Evolutionary conservation across 2,329 filamentous ascomycete species (phyloP), one percentile per base, ranked within the genome.

Genomic region (Bretziella fagacearum): DNA sequence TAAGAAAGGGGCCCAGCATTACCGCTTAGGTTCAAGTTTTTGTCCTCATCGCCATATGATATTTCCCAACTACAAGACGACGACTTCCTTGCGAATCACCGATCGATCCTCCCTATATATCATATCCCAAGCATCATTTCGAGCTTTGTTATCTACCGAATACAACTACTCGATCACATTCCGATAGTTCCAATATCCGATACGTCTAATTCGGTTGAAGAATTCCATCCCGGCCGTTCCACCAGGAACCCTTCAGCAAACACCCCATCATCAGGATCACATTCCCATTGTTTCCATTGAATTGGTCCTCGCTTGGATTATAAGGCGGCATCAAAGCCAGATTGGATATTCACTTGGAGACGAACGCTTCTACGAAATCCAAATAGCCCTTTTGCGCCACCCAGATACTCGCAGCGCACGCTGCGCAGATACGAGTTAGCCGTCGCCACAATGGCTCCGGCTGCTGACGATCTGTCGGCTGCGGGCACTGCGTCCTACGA

Each of bases 401-500:
- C 11, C 7, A 33, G 5, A 33, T 17, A 33, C n/a, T 33, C 18
- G 30, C 13, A 17, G 17, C 3, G 15, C 26, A 10, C 25, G 17
- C 26, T 20, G 40, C 40, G 26, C 26, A 29, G 13, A 5, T n/a
- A 43, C 10, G n/a, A 18, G 37, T 22, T 25, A 48, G 58, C 60
- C 60, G 62, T 56, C 65, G 69, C 69, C 69, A 60, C 58, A 59
- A 77, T 78, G 74, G 73, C 73, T 66, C 69, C 73, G 65, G 63
- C 69, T 59, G 63, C 68, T 61, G 67, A 73, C 57, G 63, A 65
- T 56, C 68, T 82, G 56, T 80, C 80, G 54, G 70, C 79, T 53
- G 72, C 83, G 43, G 83, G 83, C 58, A 76, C 77, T 61, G 79
- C 76, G 59, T 74, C 70, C 54, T 89, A 89, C 63, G 69, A 71